These are phyloP conservation scores for Citrus reticulata DNA, from an alignment of 345 rosid species.

Conservation along the genomic window DNA sequence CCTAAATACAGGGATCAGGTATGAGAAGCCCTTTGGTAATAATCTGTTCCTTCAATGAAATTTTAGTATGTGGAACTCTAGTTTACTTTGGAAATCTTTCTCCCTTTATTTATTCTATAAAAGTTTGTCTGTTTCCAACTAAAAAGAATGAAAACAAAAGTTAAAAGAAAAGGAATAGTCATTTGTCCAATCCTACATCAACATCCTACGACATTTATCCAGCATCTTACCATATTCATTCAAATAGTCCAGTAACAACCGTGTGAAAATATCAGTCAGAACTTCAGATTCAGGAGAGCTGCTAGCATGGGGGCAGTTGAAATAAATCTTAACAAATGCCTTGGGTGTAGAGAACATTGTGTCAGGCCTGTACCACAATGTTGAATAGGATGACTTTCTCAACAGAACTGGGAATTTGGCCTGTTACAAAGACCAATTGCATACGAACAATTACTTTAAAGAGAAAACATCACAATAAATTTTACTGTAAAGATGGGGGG, in stretches of 20 bases:
- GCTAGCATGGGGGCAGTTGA: constrained; percentile 71
- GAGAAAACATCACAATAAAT: neutral
- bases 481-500: neutral
- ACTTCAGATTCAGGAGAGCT: constrained; percentile 79
- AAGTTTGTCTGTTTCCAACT: neutral
- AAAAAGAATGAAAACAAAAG: neutral
- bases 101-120: neutral
- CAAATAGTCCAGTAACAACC: constrained; percentile 80
- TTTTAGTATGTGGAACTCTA: neutral
- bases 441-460: constrained; percentile 10
- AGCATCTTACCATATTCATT: constrained; percentile 82
- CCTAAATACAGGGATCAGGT: neutral
- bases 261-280: constrained; percentile 65
- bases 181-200: neutral
- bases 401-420: constrained; percentile 52
- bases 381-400: constrained; percentile 62
- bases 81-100: neutral
- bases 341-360: constrained; percentile 73
- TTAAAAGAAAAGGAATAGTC: neutral
- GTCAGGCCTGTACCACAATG: constrained; percentile 87
- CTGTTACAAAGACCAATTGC: constrained; percentile 40
- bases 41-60: neutral
- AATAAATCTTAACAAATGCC: constrained; percentile 76
- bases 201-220: constrained; percentile 24
- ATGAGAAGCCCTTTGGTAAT: neutral